Base-by-base conservation (phyloP, 345 rosid genomes). In the Lagerstroemia speciosa region DNA sequence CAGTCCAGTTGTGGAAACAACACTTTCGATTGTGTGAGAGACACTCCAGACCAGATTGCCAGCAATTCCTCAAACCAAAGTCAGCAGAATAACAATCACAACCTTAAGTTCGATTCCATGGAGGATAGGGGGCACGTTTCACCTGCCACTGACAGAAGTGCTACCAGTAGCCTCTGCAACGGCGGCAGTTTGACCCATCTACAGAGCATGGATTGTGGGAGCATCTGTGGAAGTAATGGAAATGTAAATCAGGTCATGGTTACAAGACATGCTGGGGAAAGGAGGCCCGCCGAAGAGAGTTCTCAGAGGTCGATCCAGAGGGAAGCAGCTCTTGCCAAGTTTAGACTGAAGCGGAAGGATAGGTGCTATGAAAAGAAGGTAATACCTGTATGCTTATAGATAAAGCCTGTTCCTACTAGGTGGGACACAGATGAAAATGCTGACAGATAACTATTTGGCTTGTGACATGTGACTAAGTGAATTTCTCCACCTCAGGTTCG, bases 361-460 rank as follows among this genome's bases (percentile, higher is more conserved):
- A 85, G 98, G 72, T 91, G 99, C 81, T 94, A 72, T 64, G 96
- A 89, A 70, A 94, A 91, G 82, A 94, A 88, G 98, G 98, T 91
- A 83, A 36, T 14, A 41, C 14, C 10, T 41, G 46, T 41, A 16
- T 41, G 10, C 15, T 41, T 50, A 15, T 16, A 30, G 11, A 26
- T 2, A 58, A 58, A 14, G 27, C 20, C 63, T 27, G 29, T 58
- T 58, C 34, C 33, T 27, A 6, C 63, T 27, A 27, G 3, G 0
- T 30, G 7, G 55, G 17, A 3, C 15, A 27, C 11, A 1, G 1
- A 22, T 9, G 12, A 58, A 29, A 27, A 14, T 12, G 31, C 1
- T 20, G 1, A 11, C 4, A 27, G 63, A 58, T 10, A n/a, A 27
- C 14, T 26, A 14, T 58, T 26, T 27, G 15, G 1, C 34, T 34